Evolutionary conservation across 768 basidiomycete genomes (phyloP).

Genomic region (Pisolithus albus): DNA sequence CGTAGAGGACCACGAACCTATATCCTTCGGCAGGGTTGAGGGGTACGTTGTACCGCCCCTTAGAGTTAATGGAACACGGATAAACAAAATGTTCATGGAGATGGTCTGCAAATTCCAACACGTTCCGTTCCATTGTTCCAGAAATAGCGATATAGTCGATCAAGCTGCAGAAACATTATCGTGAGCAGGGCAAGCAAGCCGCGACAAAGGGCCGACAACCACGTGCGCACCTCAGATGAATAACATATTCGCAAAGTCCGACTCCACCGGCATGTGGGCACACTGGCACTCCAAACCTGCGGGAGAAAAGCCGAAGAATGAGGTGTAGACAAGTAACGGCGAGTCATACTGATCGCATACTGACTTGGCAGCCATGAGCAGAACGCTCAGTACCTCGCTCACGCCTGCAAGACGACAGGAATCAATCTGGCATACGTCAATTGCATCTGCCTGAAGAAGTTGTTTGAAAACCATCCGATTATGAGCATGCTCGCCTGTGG

Average conservation of each 20-base stretch:
- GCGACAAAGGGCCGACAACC: neutral
- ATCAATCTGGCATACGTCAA: slow-evolving; percentile 95
- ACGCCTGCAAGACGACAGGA: slow-evolving; percentile 91
- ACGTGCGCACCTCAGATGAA: slow-evolving; percentile 60
- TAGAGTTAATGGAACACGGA: slow-evolving; percentile 80
- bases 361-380: slow-evolving; percentile 87
- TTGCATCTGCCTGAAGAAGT: slow-evolving; percentile 83
- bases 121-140: slow-evolving; percentile 90
- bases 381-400: slow-evolving; percentile 87
- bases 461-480: slow-evolving; percentile 98
- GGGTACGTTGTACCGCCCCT: slow-evolving; percentile 86
- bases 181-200: slow-evolving; percentile 3
- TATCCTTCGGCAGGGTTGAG: slow-evolving; percentile 71
- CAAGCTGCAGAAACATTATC: slow-evolving; percentile 39
- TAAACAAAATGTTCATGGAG: slow-evolving; percentile 90
- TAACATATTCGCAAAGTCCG: slow-evolving; percentile 90
- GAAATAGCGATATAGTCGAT: slow-evolving; percentile 94
- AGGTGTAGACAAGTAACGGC: neutral
- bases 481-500: slow-evolving; percentile 95
- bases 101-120: slow-evolving; percentile 86
- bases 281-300: slow-evolving; percentile 79
- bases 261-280: slow-evolving; percentile 97
- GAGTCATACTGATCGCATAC: slow-evolving; percentile 23
- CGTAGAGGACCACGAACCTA: slow-evolving; percentile 14
- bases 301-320: neutral